These are phyloP conservation scores for Heterobasidion irregulare DNA, from an alignment of 1,284 basidiomycete genomes.

Conservation along the genomic window DNA sequence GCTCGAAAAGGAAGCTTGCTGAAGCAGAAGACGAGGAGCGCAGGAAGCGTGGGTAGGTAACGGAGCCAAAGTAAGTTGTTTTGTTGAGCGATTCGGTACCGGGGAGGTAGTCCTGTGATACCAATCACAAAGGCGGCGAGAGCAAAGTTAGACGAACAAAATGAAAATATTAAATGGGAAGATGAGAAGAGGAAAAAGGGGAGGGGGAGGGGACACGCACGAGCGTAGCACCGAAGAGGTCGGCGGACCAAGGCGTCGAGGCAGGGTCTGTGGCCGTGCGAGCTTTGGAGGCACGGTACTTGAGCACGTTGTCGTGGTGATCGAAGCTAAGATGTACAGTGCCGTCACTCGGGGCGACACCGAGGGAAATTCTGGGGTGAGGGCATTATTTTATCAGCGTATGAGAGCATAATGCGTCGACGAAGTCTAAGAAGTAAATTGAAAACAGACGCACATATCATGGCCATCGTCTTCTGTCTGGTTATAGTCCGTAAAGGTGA, in stretches of 20 bases:
- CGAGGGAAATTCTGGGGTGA: slow-evolving; percentile 26
- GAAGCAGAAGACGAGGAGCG: slow-evolving; percentile 17
- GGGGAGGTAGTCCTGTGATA: slow-evolving; percentile 25
- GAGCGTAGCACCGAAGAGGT: slow-evolving; percentile 19
- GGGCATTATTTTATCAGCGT: neutral
- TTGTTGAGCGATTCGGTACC: slow-evolving; percentile 28
- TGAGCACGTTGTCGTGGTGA: slow-evolving; percentile 32
- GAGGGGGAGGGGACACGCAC: slow-evolving; percentile 8
- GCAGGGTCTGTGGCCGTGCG: slow-evolving; percentile 24
- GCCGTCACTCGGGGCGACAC: slow-evolving; percentile 32
- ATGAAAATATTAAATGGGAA: neutral
- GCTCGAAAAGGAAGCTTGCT: slow-evolving; percentile 23
- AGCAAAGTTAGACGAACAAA: neutral
- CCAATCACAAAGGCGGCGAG: no score
- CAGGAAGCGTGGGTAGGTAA: slow-evolving; percentile 35
- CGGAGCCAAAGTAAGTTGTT: slow-evolving; percentile 25
- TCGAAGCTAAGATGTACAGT: slow-evolving; percentile 34
- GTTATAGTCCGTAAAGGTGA: slow-evolving; percentile 29
- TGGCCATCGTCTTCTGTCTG: slow-evolving; percentile 36
- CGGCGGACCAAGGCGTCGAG: slow-evolving; percentile 17
- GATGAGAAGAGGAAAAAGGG: neutral
- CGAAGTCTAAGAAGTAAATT: neutral
- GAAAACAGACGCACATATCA: slow-evolving; percentile 20
- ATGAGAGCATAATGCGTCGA: neutral
- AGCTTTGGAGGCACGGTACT: slow-evolving; percentile 27